Conservation (phyloP, 2,329 filamentous ascomycete genomes). For the Sporothrix dimorphospora region DNA sequence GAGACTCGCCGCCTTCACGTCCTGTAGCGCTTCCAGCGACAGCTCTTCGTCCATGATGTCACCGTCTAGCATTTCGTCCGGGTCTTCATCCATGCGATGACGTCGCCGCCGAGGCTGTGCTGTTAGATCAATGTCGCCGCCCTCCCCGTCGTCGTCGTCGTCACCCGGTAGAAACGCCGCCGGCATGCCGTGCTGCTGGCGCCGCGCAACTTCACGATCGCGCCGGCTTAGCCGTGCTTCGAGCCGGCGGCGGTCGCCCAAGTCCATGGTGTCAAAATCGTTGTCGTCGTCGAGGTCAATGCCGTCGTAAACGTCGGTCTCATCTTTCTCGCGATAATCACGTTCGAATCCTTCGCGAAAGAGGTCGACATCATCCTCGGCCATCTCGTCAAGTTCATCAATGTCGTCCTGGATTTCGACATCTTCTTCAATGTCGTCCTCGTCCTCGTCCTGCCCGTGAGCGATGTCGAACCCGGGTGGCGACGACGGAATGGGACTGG, state of each 20-base stretch:
- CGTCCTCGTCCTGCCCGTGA: constrained; percentile 65
- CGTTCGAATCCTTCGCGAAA: constrained; percentile 74
- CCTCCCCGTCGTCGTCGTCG: constrained; percentile 87
- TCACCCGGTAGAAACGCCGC: constrained; percentile 78
- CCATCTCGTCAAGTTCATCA: constrained; percentile 79
- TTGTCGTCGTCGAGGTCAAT: constrained; percentile 77
- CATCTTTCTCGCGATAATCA: constrained; percentile 69
- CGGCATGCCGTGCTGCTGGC: constrained; percentile 64
- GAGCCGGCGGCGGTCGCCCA: constrained; percentile 68
- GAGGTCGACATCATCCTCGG: constrained; percentile 78
- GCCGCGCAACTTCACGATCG: constrained; percentile 70
- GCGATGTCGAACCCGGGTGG: constrained; percentile 66
- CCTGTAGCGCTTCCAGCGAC: constrained; percentile 84
- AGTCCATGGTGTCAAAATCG: constrained; percentile 71
- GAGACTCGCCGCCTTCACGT: constrained; percentile 90
- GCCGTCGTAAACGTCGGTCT: constrained; percentile 70
- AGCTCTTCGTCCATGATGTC: constrained; percentile 97
- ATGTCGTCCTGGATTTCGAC: constrained; percentile 72
- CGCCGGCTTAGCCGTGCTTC: constrained; percentile 74
- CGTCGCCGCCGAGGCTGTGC: constrained; percentile 82
- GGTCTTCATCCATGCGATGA: constrained; percentile 91
- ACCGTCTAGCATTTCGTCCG: constrained; percentile 86
- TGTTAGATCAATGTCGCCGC: constrained; percentile 80
- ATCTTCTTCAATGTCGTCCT: constrained; percentile 73
- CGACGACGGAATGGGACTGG: constrained; percentile 69